A percentile compares a stretch with the other conserved stretches of the same genome.
phyloP scores from a whole-genome alignment of 1,284 basidiomycete species.

The Irpex lacteus region DNA sequence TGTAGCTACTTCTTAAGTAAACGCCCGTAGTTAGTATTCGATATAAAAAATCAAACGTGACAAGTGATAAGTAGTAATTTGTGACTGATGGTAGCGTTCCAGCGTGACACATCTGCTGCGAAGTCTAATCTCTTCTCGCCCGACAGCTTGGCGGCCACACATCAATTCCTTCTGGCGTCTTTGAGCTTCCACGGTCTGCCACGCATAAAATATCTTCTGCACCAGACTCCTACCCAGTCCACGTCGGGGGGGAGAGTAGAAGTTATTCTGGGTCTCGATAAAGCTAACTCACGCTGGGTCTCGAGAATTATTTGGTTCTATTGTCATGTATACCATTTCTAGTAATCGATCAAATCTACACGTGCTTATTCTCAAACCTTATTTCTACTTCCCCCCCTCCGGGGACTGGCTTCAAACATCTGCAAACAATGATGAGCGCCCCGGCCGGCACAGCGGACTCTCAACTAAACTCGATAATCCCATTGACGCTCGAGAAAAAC shows the following conservation, averaged over 20 bases:
- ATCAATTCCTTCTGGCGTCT: not conserved
- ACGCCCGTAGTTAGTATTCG: no score
- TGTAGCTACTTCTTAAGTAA: no score
- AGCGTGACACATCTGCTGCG: not conserved
- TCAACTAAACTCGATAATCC: not conserved
- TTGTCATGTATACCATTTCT: not conserved
- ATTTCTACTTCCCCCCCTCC: not conserved
- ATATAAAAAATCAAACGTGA: no score
- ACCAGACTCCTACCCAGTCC: not conserved
- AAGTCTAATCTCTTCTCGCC: not conserved
- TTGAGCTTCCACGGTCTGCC: not conserved
- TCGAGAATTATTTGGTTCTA: not conserved
- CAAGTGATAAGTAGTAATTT: no score
- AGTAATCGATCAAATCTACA: not conserved
- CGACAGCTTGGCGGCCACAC: not conserved
- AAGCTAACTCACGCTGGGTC: not conserved
- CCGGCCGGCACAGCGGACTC: not conserved
- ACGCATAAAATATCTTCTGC: not conserved
- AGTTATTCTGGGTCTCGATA: not conserved
- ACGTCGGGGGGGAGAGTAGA: not conserved
- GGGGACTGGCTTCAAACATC: not conserved
- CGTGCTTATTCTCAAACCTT: not conserved
- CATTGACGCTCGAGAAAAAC: not conserved
- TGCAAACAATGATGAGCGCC: not conserved
- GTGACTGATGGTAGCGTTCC: no score